Conservation (phyloP, 2,329 filamentous ascomycete species). For the Exophiala sideris region DNA sequence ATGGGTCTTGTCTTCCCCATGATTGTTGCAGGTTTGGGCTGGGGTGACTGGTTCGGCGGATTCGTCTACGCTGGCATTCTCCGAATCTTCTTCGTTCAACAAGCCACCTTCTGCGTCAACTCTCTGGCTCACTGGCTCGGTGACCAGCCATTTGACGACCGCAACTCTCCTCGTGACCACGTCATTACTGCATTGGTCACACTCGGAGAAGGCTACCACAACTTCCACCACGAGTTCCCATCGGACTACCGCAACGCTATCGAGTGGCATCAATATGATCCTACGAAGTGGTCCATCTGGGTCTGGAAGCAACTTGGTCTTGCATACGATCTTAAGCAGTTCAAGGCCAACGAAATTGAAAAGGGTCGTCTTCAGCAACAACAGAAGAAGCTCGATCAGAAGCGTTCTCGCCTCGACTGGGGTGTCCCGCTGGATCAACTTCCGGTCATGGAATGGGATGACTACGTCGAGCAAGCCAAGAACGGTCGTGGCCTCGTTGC, state of each 20-base stretch:
- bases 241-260: conserved; percentile 92
- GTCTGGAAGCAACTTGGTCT: conserved; percentile 78
- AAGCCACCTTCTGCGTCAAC: conserved; percentile 92
- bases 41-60: conserved; percentile 77
- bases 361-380: conserved; percentile 84
- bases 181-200: conserved; percentile 81
- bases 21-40: conserved; percentile 70
- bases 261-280: conserved; percentile 87
- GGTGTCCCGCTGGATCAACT: conserved; percentile 80
- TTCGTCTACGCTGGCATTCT: conserved; percentile 83
- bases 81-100: conserved; percentile 84
- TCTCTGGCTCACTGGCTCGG: conserved; percentile 87
- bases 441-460: conserved; percentile 81
- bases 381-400: conserved; percentile 90
- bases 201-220: conserved; percentile 86
- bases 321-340: conserved; percentile 84
- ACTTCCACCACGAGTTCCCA: conserved; percentile 94
- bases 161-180: conserved; percentile 85
- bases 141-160: conserved; percentile 88
- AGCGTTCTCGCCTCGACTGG: conserved; percentile 79
- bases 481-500: conserved; percentile 73
- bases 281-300: conserved; percentile 88
- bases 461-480: conserved; percentile 74
- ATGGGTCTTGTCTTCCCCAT: conserved; percentile 77
- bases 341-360: conserved; percentile 87